A percentile compares a stretch with the other conserved stretches of the same genome.
Evolutionary conservation across 768 basidiomycete genomes (phyloP).

Genomic region (Strobilomyces dryophilus): DNA sequence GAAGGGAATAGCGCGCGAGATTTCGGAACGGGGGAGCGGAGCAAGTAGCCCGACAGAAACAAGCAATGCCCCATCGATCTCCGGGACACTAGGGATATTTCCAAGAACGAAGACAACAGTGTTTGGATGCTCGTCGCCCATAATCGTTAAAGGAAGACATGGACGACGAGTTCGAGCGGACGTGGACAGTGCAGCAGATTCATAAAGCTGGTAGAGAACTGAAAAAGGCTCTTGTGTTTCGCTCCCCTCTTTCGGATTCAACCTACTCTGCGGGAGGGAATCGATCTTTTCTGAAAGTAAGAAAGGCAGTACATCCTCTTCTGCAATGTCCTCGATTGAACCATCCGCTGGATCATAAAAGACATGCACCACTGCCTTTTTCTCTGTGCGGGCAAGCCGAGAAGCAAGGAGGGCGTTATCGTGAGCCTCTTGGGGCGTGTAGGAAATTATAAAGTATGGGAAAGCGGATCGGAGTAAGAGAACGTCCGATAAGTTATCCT

Average conservation of each 20-base stretch:
- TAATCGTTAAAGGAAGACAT: slow-evolving; percentile 48
- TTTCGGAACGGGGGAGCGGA: slow-evolving; percentile 56
- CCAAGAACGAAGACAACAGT: slow-evolving; percentile 75
- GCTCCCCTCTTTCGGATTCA: background rate
- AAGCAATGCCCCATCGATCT: slow-evolving; percentile 57
- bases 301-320: slow-evolving; percentile 58
- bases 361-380: slow-evolving; percentile 79
- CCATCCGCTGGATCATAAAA: slow-evolving; percentile 53
- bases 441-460: slow-evolving; percentile 79
- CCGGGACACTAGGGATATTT: slow-evolving; percentile 35
- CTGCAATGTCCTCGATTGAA: slow-evolving; percentile 47
- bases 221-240: slow-evolving; percentile 9
- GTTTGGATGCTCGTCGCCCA: slow-evolving; percentile 53
- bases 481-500: slow-evolving; percentile 66
- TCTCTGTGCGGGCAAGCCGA: slow-evolving; percentile 64
- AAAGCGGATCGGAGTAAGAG: slow-evolving; percentile 75
- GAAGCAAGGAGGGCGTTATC: slow-evolving; percentile 88
- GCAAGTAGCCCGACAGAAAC: slow-evolving; percentile 63
- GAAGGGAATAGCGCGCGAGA: slow-evolving; percentile 57
- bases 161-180: slow-evolving; percentile 59
- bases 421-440: slow-evolving; percentile 75
- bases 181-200: slow-evolving; percentile 63
- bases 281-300: slow-evolving; percentile 43
- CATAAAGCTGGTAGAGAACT: slow-evolving; percentile 54
- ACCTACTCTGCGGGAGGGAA: slow-evolving; percentile 24